Conservation (phyloP, 306 rosid genomes). For the Cicer judaicum region DNA sequence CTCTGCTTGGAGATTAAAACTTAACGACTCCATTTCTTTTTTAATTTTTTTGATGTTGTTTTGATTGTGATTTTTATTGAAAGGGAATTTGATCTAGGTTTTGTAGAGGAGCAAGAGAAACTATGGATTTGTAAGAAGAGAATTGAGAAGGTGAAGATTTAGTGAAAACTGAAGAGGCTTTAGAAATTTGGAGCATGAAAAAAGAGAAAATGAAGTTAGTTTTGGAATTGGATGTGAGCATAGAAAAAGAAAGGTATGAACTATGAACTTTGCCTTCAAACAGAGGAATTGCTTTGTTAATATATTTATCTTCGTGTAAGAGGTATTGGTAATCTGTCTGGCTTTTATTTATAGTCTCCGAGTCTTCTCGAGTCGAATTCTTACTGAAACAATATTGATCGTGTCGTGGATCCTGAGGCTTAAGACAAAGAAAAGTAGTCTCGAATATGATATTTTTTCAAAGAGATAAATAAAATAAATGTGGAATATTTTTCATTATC, state of each 20-base stretch:
- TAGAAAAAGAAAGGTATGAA: neutral
- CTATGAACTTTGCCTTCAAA: neutral
- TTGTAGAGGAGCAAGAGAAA: slow-evolving; percentile 16
- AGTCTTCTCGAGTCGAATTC: too few species aligned
- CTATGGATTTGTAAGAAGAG: neutral
- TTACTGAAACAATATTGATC: too few species aligned
- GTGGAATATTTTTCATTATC: neutral
- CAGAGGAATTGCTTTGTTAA: neutral
- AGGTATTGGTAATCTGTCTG: neutral
- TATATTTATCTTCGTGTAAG: neutral
- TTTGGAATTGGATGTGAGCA: slow-evolving; percentile 11
- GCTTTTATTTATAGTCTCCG: neutral
- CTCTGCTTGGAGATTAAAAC: slow-evolving; percentile 68
- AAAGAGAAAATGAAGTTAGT: neutral
- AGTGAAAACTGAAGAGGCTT: neutral
- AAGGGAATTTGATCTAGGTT: slow-evolving; percentile 37
- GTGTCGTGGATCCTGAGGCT: too few species aligned
- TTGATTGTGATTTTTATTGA: slow-evolving; percentile 48
- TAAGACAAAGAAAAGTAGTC: neutral
- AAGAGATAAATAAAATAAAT: neutral
- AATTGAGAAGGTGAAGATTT: neutral
- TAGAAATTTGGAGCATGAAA: slow-evolving; percentile 10
- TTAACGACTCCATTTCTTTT: slow-evolving; percentile 62
- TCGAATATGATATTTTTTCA: neutral
- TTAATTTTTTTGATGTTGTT: neutral